A percentile compares a stretch with the other conserved stretches of the same genome.
These are phyloP conservation scores for Xylaria arbuscula DNA, from an alignment of 2,329 filamentous ascomycete genomes.

Conservation along the genomic window DNA sequence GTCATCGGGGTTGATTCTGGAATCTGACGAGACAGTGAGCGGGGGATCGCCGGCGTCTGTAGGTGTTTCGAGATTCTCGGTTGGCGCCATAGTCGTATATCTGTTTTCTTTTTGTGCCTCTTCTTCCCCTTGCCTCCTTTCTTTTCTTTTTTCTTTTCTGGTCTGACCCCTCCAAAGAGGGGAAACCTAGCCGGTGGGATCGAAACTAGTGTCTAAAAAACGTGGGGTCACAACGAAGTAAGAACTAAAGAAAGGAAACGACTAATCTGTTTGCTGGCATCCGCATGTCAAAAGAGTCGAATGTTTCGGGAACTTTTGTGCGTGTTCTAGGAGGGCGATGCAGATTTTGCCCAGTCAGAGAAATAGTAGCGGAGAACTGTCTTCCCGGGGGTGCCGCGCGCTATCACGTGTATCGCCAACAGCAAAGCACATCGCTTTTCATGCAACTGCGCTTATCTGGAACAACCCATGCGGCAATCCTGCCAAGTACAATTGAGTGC, in stretches of 20 bases:
- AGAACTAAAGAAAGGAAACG: not conserved
- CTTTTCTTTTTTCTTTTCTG: no score
- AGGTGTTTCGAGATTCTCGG: conserved; percentile 14
- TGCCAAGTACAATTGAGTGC: no score
- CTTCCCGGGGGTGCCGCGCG: not conserved
- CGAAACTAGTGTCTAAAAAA: not conserved
- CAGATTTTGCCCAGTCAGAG: not conserved
- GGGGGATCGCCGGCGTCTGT: conserved; percentile 1
- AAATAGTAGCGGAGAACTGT: not conserved
- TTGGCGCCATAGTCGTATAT: conserved; percentile 25
- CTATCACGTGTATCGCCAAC: conserved; percentile 14
- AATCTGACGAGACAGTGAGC: conserved; percentile 33
- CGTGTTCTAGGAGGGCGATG: not conserved
- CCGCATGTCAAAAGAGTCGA: not conserved
- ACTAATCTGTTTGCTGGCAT: not conserved
- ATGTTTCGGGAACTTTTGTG: no score
- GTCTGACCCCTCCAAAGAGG: not conserved
- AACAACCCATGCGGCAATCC: no score
- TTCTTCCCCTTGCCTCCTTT: no score
- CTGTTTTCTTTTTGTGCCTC: conserved; percentile 1
- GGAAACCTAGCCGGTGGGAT: not conserved
- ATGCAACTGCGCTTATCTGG: not conserved
- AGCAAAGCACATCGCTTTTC: not conserved
- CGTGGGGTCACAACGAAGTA: not conserved
- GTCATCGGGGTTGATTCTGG: conserved; percentile 46